phyloP scores from a whole-genome alignment of 805 yeast genomes.

The Zygoascus tannicola region DNA sequence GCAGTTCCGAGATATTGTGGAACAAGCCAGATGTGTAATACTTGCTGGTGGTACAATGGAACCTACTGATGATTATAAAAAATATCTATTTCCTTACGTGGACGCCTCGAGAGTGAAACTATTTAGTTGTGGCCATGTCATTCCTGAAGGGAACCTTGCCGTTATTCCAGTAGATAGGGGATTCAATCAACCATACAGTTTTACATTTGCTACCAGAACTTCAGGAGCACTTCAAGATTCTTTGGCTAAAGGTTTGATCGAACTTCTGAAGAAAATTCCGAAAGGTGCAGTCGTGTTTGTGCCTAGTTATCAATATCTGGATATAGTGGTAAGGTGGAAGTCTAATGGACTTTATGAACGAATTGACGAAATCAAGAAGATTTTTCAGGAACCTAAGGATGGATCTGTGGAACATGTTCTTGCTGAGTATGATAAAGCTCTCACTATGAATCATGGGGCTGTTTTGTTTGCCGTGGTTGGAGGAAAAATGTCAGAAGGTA shows the following conservation, averaged over 20 bases:
- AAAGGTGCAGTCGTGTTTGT: slow-evolving; percentile 73
- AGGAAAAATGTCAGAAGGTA: slow-evolving; percentile 89
- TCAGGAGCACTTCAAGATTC: slow-evolving; percentile 35
- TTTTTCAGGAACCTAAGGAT: slow-evolving; percentile 47
- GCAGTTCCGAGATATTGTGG: slow-evolving; percentile 55
- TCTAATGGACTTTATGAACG: slow-evolving; percentile 16
- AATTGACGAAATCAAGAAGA: slow-evolving; percentile 28
- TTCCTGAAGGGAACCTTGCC: slow-evolving; percentile 57
- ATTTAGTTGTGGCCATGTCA: slow-evolving; percentile 76
- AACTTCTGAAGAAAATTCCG: slow-evolving; percentile 43
- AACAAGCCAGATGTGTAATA: slow-evolving; percentile 57
- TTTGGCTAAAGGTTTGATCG: slow-evolving; percentile 42
- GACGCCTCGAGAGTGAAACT: slow-evolving; percentile 33
- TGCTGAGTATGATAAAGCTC: slow-evolving; percentile 39
- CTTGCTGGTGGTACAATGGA: slow-evolving; percentile 96
- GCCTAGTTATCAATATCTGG: slow-evolving; percentile 56
- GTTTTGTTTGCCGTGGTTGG: slow-evolving; percentile 79
- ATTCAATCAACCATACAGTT: slow-evolving; percentile 37
- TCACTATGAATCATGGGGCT: slow-evolving; percentile 43
- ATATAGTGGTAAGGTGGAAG: slow-evolving; percentile 42
- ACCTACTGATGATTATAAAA: slow-evolving; percentile 63
- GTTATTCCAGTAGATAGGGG: slow-evolving; percentile 43
- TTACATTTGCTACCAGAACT: slow-evolving; percentile 59
- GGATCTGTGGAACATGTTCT: slow-evolving; percentile 39
- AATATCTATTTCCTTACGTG: slow-evolving; percentile 57